Base-by-base conservation (phyloP, 2,329 filamentous ascomycete species). In the Lasiodiplodia theobromae region DNA sequence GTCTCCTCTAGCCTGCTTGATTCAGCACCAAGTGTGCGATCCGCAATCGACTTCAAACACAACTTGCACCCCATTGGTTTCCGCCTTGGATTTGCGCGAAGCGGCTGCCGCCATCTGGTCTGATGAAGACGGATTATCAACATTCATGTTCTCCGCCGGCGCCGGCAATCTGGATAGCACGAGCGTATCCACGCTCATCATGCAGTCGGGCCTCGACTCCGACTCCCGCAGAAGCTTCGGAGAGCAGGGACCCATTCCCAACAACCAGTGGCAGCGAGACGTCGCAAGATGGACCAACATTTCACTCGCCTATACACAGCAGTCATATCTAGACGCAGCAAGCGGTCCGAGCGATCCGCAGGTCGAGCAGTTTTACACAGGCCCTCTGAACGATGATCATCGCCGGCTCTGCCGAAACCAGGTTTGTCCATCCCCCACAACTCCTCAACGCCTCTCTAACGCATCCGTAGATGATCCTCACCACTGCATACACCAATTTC, bases 211-310 rank as follows among this genome's bases (percentile, higher is more conserved):
- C 21, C 54, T 25, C 4, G 53, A 70, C 14, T 47, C 67, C 18
- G 54, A 62, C 40, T 60, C 34, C 11, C 23, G 71, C 10, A 28
- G 56, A 14, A 56, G 34, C 16, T 28, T 18, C 18, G 7, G 67
- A 2, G 66, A 70, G 23, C 31, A 40, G 37, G 37, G 47, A 7
- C 54, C 66, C 7, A 38, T 72, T 21, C 69, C 70, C 1, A 37
- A 52, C 10, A 62, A 71, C 25, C 56, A 67, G 49, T 73, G 72
- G 72, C 66, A 73, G 49, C 14, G 37, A 10, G 72, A 73, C 47
- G 49, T 72, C 6, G 65, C 70, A 38, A 54, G 70, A 37, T 67
- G 67, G 31, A 49, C 66, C 49, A 58, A 64, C 16, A 56, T 68
- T 2, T 60, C 37, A 3, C n/a, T 16, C 56, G 72, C 14, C 67